phyloP scores from a whole-genome alignment of 208 protist species.

The Vickermania spadyakhi region DNA sequence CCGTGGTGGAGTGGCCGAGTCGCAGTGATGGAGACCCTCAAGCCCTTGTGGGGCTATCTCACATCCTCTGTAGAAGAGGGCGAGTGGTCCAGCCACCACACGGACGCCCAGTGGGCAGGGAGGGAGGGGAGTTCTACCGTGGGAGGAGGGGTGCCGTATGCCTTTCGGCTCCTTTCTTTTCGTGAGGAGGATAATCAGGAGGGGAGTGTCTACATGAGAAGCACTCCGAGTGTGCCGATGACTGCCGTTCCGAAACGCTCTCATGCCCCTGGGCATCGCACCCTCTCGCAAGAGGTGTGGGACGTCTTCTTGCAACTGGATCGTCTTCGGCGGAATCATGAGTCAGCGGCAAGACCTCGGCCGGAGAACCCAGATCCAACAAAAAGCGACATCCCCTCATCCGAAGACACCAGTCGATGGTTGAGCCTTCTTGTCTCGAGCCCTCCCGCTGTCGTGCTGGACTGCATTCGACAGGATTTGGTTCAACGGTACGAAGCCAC shows the following conservation, averaged over 20 bases:
- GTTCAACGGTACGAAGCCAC: no score
- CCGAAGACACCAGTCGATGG: neutral
- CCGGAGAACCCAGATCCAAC: no score
- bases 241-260: neutral
- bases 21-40: neutral
- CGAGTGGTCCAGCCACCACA: neutral
- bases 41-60: neutral
- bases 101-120: neutral
- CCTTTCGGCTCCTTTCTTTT: neutral
- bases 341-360: neutral
- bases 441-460: neutral
- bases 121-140: neutral
- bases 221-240: neutral
- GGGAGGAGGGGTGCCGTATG: neutral
- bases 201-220: no score
- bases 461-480: neutral
- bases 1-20: slow-evolving; percentile 1
- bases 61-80: neutral
- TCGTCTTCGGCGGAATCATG: neutral
- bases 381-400: no score
- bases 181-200: neutral
- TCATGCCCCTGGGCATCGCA: neutral
- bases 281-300: neutral
- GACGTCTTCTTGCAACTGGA: neutral
- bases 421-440: neutral